These are phyloP conservation scores for Yamadazyma ubonensis DNA, from an alignment of 805 yeast genomes.

Conservation along the genomic window DNA sequence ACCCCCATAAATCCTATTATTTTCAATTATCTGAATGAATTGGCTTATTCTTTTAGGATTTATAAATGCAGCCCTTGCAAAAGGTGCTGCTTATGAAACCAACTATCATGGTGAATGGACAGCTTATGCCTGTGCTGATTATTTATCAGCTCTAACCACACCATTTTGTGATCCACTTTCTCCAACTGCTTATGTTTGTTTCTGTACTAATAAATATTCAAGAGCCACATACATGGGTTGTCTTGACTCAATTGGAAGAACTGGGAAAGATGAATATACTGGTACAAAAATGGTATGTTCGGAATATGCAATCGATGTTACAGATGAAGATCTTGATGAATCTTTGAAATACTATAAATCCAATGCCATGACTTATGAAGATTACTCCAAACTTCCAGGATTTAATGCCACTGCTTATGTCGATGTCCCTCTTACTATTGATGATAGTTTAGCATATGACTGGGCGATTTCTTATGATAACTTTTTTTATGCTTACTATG, in stretches of 20 bases:
- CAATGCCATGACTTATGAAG: slow-evolving; percentile 19
- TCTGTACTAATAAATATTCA: slow-evolving; percentile 25
- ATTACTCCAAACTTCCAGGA: slow-evolving; percentile 19
- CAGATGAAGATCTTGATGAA: slow-evolving; percentile 16
- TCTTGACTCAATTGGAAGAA: slow-evolving; percentile 12
- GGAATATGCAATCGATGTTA: slow-evolving; percentile 16
- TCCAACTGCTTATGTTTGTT: slow-evolving; percentile 16
- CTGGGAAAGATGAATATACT: slow-evolving; percentile 10
- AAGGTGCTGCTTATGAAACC: neutral
- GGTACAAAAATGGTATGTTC: slow-evolving; percentile 19
- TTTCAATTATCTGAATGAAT: neutral
- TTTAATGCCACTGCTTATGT: slow-evolving; percentile 19
- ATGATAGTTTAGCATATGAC: slow-evolving; percentile 10
- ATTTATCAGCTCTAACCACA: slow-evolving; percentile 4
- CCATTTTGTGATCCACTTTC: slow-evolving; percentile 11
- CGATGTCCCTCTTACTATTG: slow-evolving; percentile 25
- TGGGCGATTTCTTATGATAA: slow-evolving; percentile 12
- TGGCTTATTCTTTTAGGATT: neutral
- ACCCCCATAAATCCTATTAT: neutral
- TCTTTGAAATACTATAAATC: slow-evolving; percentile 18
- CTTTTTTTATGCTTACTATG: slow-evolving; percentile 23
- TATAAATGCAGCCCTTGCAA: neutral
- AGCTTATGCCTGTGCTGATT: slow-evolving; percentile 3
- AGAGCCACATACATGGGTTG: slow-evolving; percentile 35
- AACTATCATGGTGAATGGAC: neutral